Evolutionary conservation across 1,284 basidiomycete genomes (phyloP), one percentile per base, ranked within the genome.

Genomic region (Malassezia nana): DNA sequence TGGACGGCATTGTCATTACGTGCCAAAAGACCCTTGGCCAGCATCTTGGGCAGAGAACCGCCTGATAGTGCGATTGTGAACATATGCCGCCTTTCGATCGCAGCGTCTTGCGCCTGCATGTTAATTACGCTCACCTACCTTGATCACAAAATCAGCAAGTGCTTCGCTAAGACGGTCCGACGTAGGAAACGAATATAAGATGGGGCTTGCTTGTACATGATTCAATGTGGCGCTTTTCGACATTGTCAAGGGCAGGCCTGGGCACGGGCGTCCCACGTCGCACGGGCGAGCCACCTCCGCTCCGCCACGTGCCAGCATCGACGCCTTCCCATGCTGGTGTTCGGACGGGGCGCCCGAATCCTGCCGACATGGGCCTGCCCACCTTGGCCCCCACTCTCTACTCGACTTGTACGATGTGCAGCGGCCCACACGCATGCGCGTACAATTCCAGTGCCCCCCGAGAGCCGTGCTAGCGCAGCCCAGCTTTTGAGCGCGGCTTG

Each of bases 21-120:
- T 52, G 76, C 79, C 58, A 91, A 81, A 62, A 96, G 64, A 82
- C 46, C 81, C 82, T 61, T 76, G 77, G 75, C 75, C 60, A 98
- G 82, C 75, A 86, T 84, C 72, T 85, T 85, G 44, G 92, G 89
- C 32, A 96, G 80, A 0, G 87, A 89, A 2, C 92, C 92, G 20
- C 92, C 92, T 1, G 89, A 94, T 64, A 95, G 78, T 55, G 94
- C 92, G 67, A 98, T 74, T 50, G 88, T 87, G 79, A 98, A 98
- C 64, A 81, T 82, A 70, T 84, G 85, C 75, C 88, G 85, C 76
- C 87, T 87, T 69, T 83, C 81, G 69, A 96, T 80, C 25, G 92
- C 83, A 43, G 94, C 89, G 62, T 83, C 85, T 79, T 96, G 92
- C 0, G 87, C 86, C 59, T 61, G 47, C n/a, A n/a, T 26, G 31